Evolutionary conservation across 768 basidiomycete species (phyloP), one percentile per base, ranked within the genome.

Genomic region (Gautieria morchelliformis): DNA sequence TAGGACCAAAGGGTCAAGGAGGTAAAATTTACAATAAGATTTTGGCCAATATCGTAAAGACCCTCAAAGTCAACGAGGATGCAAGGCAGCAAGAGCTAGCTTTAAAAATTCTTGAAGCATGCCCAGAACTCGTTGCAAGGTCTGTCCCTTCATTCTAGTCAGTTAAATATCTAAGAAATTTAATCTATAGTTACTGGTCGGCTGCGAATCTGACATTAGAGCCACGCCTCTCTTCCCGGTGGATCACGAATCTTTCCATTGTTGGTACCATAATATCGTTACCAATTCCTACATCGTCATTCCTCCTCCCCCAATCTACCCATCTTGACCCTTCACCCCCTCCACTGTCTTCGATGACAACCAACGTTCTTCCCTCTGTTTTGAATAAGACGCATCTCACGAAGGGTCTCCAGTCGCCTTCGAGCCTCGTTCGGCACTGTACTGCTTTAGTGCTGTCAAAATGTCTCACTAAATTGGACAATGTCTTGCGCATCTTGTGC

Each of bases 221-320:
- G 63, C 91, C 93, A 0, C 83, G 92, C 3, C 78, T 93, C 5
- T 89, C 89, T 0, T 88, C 88, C 0, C 87, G 85, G 65, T 98
- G 95, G 93, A 84, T 97, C 33, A 81, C 87, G 0, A 95, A 93
- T 58, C 84, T 96, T 61, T 75, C 89, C 5, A 87, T 93, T 65
- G 81, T 90, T 41, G 89, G 86, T 2, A 76, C 77, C 8, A 78
- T 97, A 53, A 76, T 96, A 52, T 85, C 88, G 0, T 77, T 93
- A 0, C 82, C 89, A 0, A 71, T 93, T 1, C 91, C 93, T 0
- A 62, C 72, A 0, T 63, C 72, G 0, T 79, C 80, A 0, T 93
- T 93, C 66, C 70, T 81, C 58, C 73, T 87, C 15, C 71, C 75
- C 50, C 61, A 46, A 59, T 60, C 47, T 64, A 15, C 71, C 14